These are phyloP conservation scores for Puya raimondii DNA, from an alignment of 176 grass and related monocot genomes.

Conservation along the genomic window DNA sequence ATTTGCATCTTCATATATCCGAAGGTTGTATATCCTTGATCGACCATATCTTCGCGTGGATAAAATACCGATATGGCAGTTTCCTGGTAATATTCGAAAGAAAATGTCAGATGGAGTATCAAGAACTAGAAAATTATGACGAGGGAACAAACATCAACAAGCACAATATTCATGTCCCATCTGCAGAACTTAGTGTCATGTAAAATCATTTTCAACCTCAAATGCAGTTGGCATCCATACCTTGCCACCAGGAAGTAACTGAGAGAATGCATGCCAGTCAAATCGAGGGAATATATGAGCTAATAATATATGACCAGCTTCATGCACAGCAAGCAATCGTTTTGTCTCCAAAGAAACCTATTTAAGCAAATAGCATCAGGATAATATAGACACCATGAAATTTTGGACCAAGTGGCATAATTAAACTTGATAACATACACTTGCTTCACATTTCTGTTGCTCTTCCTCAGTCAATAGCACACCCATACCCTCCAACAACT, in stretches of 20 bases:
- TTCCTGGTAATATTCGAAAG: conserved; percentile 14
- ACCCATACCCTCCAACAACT: conserved; percentile 35
- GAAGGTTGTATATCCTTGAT: conserved; percentile 27
- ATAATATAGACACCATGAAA: background rate
- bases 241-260: conserved; percentile 38
- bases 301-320: conserved; percentile 35
- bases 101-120: background rate
- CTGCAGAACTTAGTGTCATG: background rate
- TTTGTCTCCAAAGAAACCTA: conserved; percentile 23
- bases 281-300: conserved; percentile 35
- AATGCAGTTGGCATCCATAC: background rate
- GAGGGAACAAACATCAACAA: background rate
- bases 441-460: conserved; percentile 32
- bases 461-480: conserved; percentile 34
- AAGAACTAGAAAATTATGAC: background rate
- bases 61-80: conserved; percentile 35
- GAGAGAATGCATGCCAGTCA: conserved; percentile 42
- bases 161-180: background rate
- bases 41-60: conserved; percentile 31
- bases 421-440: conserved; percentile 15
- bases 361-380: background rate
- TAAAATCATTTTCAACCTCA: background rate
- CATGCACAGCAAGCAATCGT: conserved; percentile 29
- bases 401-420: background rate
- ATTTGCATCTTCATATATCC: conserved; percentile 40